phyloP scores from a whole-genome alignment of 805 yeast genomes.

The Candida parachauliodes region DNA sequence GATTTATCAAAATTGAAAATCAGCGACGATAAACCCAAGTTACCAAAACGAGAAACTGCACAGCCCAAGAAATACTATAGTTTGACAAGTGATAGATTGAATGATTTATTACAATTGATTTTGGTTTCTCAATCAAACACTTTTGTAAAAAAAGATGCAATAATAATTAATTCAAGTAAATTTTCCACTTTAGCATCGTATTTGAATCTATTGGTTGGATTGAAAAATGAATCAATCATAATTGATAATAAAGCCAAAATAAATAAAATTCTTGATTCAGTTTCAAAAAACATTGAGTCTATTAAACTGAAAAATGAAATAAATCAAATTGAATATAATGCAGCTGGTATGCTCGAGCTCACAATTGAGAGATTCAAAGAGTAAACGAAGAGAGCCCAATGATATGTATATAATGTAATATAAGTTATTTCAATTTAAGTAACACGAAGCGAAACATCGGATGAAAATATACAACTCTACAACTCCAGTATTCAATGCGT shows the following conservation, averaged over 20 bases:
- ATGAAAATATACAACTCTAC: too few relatives aligned
- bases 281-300: conserved; percentile 13
- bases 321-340: conserved; percentile 20
- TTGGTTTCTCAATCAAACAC: conserved; percentile 33
- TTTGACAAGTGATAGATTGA: conserved; percentile 39
- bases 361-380: conserved; percentile 32
- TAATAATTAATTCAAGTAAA: conserved; percentile 19
- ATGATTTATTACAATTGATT: conserved; percentile 42
- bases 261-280: conserved; percentile 13
- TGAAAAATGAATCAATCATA: conserved; percentile 21
- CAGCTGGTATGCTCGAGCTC: conserved; percentile 30
- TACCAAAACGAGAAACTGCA: conserved; percentile 32
- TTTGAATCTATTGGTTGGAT: conserved; percentile 48
- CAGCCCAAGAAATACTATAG: conserved; percentile 33
- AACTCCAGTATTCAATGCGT: too few relatives aligned
- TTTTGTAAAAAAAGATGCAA: conserved; percentile 19
- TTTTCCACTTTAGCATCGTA: conserved; percentile 50
- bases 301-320: conserved; percentile 13
- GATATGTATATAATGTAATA: too few relatives aligned
- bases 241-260: conserved; percentile 14
- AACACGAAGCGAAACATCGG: too few relatives aligned
- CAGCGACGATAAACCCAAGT: conserved; percentile 21
- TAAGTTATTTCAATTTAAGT: too few relatives aligned
- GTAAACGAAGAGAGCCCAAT: too few relatives aligned
- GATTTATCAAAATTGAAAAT: conserved; percentile 6